A percentile compares a stretch with the other conserved stretches of the same genome.
phyloP scores from a whole-genome alignment of 768 basidiomycete species.

The Dacryopinax primogenitus region DNA sequence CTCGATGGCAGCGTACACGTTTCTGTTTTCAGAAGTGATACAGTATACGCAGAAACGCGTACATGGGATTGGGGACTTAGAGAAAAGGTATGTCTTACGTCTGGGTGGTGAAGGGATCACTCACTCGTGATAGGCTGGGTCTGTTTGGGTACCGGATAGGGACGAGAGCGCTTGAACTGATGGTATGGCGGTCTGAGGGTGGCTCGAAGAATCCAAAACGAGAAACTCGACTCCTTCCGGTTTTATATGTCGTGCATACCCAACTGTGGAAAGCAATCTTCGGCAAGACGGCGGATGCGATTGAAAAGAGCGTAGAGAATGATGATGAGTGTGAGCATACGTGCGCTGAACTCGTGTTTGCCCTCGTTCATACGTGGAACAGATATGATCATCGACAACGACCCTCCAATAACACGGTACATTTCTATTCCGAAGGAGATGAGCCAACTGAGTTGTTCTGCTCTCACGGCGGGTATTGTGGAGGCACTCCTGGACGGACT shows the following conservation, averaged over 20 bases:
- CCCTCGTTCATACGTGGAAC: constrained; percentile 1
- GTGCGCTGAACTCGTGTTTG: not conserved
- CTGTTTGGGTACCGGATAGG: constrained; percentile 90
- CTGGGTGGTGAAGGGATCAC: not conserved
- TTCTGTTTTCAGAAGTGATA: constrained; percentile 85
- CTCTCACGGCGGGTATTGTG: constrained; percentile 91
- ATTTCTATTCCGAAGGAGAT: constrained; percentile 92
- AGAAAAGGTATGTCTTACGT: constrained; percentile 54
- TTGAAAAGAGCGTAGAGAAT: constrained; percentile 93
- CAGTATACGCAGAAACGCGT: constrained; percentile 95
- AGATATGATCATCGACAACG: constrained; percentile 99
- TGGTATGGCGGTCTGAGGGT: constrained; percentile 65
- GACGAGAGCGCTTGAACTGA: constrained; percentile 70
- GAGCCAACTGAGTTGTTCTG: constrained; percentile 90
- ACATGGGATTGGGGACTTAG: constrained; percentile 86
- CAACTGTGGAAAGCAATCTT: constrained; percentile 93
- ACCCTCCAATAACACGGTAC: constrained; percentile 78
- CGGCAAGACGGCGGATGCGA: constrained; percentile 82
- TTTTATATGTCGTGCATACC: constrained; percentile 86
- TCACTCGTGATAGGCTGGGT: constrained; percentile 48
- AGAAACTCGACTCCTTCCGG: constrained; percentile 79
- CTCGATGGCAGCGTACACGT: constrained; percentile 68
- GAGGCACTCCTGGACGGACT: constrained; percentile 92
- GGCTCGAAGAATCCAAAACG: constrained; percentile 82
- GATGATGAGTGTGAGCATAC: constrained; percentile 74